Percentiles rank a stretch among this genome's conserved stretches.
Evolutionary conservation across 1,284 basidiomycete genomes (phyloP).

Genomic region (Agroathelia rolfsii): DNA sequence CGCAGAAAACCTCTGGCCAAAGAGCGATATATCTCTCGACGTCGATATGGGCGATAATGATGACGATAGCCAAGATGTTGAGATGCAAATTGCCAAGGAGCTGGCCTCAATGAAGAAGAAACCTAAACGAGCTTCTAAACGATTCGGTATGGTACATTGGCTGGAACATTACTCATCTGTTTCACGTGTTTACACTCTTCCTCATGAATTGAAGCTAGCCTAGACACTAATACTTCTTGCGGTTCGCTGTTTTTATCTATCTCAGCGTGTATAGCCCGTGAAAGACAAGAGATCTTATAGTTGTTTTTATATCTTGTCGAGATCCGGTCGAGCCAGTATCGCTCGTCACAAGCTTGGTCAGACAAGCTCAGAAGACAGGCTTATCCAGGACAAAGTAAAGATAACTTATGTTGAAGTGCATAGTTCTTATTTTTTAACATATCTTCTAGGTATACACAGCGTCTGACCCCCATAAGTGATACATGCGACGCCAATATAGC

Average conservation of each 20-base stretch:
- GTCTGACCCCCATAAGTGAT: conserved; percentile 58
- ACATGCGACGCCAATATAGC: conserved; percentile 57
- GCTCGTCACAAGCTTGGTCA: conserved; percentile 53
- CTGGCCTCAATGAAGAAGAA: conserved; percentile 60
- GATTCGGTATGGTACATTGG: conserved; percentile 44
- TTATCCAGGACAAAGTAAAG: conserved; percentile 54
- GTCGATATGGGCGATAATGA: conserved; percentile 24
- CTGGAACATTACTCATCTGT: conserved; percentile 3
- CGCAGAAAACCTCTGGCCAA: conserved; percentile 62
- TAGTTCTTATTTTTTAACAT: conserved; percentile 4
- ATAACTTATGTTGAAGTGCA: not conserved
- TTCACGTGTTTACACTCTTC: conserved; percentile 6
- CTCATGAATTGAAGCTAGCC: conserved; percentile 4
- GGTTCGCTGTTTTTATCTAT: conserved; percentile 22
- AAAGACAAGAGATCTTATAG: conserved; percentile 25
- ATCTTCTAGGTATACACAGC: conserved; percentile 46
- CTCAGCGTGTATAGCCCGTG: conserved; percentile 3
- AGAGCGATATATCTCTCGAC: conserved; percentile 13
- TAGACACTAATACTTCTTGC: conserved; percentile 70
- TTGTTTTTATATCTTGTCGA: conserved; percentile 71
- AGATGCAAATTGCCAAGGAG: conserved; percentile 62
- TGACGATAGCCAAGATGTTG: conserved; percentile 39
- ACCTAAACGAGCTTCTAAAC: conserved; percentile 35
- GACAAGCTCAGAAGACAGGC: conserved; percentile 52
- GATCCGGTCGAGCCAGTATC: conserved; percentile 69